phyloP scores from a whole-genome alignment of 352 stramenopile genomes.

The Phytophthora niederhauseri region DNA sequence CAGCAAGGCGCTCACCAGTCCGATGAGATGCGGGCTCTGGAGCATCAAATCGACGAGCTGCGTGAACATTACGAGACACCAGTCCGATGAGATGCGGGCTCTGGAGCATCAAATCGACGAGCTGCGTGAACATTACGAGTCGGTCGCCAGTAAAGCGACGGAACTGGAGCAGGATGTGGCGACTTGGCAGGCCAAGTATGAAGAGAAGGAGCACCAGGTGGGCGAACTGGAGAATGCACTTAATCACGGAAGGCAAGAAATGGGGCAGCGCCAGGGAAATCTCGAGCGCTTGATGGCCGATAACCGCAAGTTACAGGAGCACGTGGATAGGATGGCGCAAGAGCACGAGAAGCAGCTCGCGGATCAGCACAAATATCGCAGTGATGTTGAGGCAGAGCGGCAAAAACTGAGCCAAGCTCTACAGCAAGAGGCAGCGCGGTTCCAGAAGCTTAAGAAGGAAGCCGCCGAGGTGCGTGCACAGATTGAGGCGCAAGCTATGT shows the following conservation, averaged over 20 bases:
- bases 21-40: conserved; percentile 39
- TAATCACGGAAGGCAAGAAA: conserved; percentile 39
- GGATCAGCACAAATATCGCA: conserved; percentile 46
- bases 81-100: conserved; percentile 40
- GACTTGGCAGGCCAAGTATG: conserved; percentile 45
- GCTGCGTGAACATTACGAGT: conserved; percentile 47
- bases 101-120: conserved; percentile 55
- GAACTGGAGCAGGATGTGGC: conserved; percentile 43
- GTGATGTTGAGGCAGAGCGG: conserved; percentile 45
- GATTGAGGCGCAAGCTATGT: conserved; percentile 46
- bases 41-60: conserved; percentile 54
- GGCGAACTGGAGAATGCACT: conserved; percentile 43
- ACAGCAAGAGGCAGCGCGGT: conserved; percentile 39
- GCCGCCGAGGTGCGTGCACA: conserved; percentile 44
- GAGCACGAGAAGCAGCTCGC: conserved; percentile 63
- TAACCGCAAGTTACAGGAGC: conserved; percentile 49
- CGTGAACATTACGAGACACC: conserved; percentile 51
- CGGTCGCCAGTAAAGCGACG: conserved; percentile 35
- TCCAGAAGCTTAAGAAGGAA: conserved; percentile 48
- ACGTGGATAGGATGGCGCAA: conserved; percentile 43
- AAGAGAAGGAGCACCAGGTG: conserved; percentile 40
- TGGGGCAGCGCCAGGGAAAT: conserved; percentile 33
- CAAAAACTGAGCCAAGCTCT: conserved; percentile 47
- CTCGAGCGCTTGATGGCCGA: conserved; percentile 51
- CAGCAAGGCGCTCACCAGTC: conserved; percentile 50